phyloP scores from a whole-genome alignment of 2,329 filamentous ascomycete genomes.

The Ceratocystis cacaofunesta region DNA sequence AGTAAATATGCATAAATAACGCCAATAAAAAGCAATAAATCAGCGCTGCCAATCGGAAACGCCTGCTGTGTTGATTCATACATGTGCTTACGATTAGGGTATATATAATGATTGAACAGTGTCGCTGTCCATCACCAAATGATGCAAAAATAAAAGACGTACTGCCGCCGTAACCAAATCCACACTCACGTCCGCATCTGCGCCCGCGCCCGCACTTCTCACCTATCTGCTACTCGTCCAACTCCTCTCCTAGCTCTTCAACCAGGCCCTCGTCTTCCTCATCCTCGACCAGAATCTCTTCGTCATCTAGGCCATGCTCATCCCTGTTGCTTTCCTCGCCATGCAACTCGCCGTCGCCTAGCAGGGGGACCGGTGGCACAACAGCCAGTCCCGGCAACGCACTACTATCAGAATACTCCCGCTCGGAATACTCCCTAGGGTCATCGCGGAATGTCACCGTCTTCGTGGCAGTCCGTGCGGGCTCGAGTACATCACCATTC shows the following conservation, averaged over 20 bases:
- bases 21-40: background rate
- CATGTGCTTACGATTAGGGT: slow-evolving; percentile 5
- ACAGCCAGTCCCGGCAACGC: background rate
- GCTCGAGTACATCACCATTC: slow-evolving; percentile 72
- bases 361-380: slow-evolving; percentile 1
- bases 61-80: background rate
- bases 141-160: background rate
- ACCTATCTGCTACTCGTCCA: background rate
- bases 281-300: background rate
- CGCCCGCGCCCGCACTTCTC: no score
- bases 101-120: background rate
- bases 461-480: slow-evolving; percentile 33
- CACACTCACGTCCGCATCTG: background rate
- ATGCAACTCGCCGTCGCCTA: background rate
- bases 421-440: slow-evolving; percentile 22
- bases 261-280: slow-evolving; percentile 10
- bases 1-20: background rate
- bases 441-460: slow-evolving; percentile 50
- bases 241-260: background rate
- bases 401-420: background rate
- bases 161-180: background rate
- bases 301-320: background rate
- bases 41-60: background rate
- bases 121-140: background rate
- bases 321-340: background rate